Base-by-base conservation (phyloP, 306 rosid species). In the Pterocarpus santalinus region DNA sequence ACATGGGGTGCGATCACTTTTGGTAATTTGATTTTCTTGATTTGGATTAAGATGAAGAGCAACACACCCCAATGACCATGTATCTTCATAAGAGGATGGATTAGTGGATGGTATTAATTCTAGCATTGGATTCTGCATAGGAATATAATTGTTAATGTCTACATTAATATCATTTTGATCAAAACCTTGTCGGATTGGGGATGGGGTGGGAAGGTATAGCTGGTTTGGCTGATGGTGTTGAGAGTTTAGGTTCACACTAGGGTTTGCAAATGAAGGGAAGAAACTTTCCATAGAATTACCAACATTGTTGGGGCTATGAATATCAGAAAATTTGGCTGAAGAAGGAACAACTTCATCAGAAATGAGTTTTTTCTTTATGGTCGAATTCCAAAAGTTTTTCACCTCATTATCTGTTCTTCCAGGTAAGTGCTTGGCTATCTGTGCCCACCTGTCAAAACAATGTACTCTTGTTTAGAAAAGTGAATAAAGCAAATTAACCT, bases 381-480 rank as follows among this genome's bases (percentile, higher is more conserved):
- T 93, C 58, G 99, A 95, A 87, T 95, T 95, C 99, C 99, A 95
- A 78, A 95, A 95, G 78, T 95, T 95, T 87, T 95, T 95, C 86
- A 95, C 98, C 75, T 95, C 99, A 77, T 95, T 95, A 85, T 95
- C 99, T 70, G 99, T 95, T 92, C 99, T 89, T 88, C 99, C 99
- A 13, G 97, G 99, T 85, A 95, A 61, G 80, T 95, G 99, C 88
- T 91, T 93, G 2, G 99, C 99, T 69, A 95, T 95, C 78, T 90
- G 97, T 73, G 99, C 98, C 99, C 99, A 95, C 82, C 99, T 95
- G 85, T 22, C 28, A 22, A 76, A 7, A 2, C 39, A 78, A 14
- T 33, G 53, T 49, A 30, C 22, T 69, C 8, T 73, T 39, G 38
- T 63, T 70, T 60, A 53, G 78, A 78, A 72, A 73, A 57, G 69